phyloP scores from a whole-genome alignment of 2,329 filamentous ascomycete genomes.

The Volutella citrinella region DNA sequence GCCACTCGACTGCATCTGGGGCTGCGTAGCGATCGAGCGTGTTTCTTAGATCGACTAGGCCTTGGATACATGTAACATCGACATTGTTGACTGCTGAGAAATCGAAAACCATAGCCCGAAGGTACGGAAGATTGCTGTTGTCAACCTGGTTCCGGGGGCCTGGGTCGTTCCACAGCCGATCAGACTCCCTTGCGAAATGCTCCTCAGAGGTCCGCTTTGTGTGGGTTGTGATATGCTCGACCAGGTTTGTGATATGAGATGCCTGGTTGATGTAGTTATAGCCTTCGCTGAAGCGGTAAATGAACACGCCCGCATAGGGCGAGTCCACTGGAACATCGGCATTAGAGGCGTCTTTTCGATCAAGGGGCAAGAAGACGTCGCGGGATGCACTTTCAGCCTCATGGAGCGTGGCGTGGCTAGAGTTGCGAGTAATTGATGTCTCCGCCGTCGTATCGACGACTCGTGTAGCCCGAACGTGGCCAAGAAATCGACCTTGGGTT shows the following conservation, averaged over 20 bases:
- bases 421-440: neutral
- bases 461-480: constrained; percentile 28
- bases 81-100: constrained; percentile 55
- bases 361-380: constrained; percentile 40
- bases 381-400: constrained; percentile 14
- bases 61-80: constrained; percentile 57
- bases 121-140: constrained; percentile 36
- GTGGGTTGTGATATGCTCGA: constrained; percentile 36
- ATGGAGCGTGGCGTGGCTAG: neutral
- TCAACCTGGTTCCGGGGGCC: constrained; percentile 31
- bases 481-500: constrained; percentile 46
- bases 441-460: constrained; percentile 5
- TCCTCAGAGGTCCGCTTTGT: constrained; percentile 39
- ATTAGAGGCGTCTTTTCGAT: constrained; percentile 43
- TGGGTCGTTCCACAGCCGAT: constrained; percentile 57
- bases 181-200: constrained; percentile 31
- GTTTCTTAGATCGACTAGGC: constrained; percentile 53
- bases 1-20: constrained; percentile 48
- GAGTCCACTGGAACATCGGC: constrained; percentile 38
- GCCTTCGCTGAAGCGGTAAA: constrained; percentile 50
- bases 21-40: constrained; percentile 51
- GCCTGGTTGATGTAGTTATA: constrained; percentile 53
- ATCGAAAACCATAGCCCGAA: constrained; percentile 56
- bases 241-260: constrained; percentile 42
- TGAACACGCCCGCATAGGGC: constrained; percentile 47